Evolutionary conservation across 768 basidiomycete species (phyloP).

Genomic region (Neoboletus magnificus): DNA sequence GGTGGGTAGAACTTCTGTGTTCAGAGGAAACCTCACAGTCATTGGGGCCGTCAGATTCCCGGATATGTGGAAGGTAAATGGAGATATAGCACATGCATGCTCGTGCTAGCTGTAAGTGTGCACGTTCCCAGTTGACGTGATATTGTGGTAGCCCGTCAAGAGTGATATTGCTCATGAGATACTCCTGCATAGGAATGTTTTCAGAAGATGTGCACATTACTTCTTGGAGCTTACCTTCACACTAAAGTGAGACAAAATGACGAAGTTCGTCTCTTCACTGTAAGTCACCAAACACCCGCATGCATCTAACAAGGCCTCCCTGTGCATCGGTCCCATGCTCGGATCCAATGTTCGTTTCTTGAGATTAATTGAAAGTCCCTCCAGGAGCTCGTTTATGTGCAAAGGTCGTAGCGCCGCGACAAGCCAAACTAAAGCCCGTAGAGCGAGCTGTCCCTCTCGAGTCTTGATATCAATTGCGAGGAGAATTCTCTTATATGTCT

Average conservation of each 20-base stretch:
- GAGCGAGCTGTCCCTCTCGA: not conserved
- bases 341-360: not conserved
- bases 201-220: not conserved
- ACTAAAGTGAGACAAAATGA: slow-evolving; percentile 4
- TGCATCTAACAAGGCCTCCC: not conserved
- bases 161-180: not conserved
- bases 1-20: too few relatives aligned
- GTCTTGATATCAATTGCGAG: not conserved
- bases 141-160: not conserved
- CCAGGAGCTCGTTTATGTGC: not conserved
- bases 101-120: not conserved
- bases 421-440: not conserved
- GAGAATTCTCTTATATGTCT: not conserved
- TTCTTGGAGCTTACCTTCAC: not conserved
- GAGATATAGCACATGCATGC: too few relatives aligned
- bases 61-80: too few relatives aligned
- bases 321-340: not conserved
- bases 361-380: not conserved
- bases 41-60: too few relatives aligned
- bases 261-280: not conserved
- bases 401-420: not conserved
- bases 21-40: too few relatives aligned
- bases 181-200: not conserved
- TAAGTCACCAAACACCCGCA: slow-evolving; percentile 7
- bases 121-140: not conserved